Base-by-base conservation (phyloP, 495 filamentous ascomycete species). In the Xylaria bambusicola region DNA sequence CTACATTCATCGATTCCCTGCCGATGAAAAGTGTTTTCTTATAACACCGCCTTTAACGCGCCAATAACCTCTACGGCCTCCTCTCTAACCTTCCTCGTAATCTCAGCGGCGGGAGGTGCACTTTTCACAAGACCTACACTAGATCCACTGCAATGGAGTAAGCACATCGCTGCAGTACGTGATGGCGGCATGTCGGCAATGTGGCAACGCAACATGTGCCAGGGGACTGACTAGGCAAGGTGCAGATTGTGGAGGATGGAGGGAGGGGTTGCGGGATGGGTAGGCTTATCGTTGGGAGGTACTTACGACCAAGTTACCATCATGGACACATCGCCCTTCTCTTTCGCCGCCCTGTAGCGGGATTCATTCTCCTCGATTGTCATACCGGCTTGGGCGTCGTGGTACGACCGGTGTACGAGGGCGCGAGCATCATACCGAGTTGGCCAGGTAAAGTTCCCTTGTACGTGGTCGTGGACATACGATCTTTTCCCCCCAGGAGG, bases 81-180 rank as follows among this genome's bases (percentile, higher is more conserved):
- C 46, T 77, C 71, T 10, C 92, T 84, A 77, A 89, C 87, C 62
- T 87, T 80, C 60, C 73, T 79, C 35, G 93, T 83, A 71, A 94
- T 91, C 47, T 82, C 76, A 26, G 77, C 84, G 0, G 91, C 91
- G 0, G 91, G 88, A 64, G 84, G 78, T 35, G 89, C 82, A 10
- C 86, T 77, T 51, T 77, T 77, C 24, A 94, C 77, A 31, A 86
- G 74, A 6, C 87, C 91, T 4, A 90, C 85, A 7, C 75, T 80
- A 6, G 79, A 77, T 24, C 80, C 78, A 27, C 74, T 78, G 50
- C 17, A 21, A 20, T 36, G 26, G 8, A 52, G 50, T 38, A 8
- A 52, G 8, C 40, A 18, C 6, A 38, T 38, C 36, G 36, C 36
- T 3, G 12, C 12, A 7, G 6, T 38, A n/a, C n/a, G n/a, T n/a